phyloP scores from a whole-genome alignment of 2,329 filamentous ascomycete genomes.

The Rutstroemia sp. region DNA sequence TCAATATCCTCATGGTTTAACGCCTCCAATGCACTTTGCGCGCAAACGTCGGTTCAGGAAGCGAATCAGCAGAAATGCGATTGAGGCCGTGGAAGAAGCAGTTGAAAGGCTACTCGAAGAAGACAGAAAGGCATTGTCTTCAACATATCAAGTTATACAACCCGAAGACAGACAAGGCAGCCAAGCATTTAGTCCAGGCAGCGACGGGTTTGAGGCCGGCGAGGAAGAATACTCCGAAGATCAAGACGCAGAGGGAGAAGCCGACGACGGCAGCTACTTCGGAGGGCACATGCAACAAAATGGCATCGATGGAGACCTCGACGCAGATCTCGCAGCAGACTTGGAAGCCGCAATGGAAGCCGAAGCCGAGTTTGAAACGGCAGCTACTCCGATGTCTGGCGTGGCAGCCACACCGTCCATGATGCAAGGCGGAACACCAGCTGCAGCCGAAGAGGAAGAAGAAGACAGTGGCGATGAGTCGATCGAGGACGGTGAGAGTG shows the following conservation, averaged over 20 bases:
- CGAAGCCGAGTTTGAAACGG: slow-evolving; percentile 19
- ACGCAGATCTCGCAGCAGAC: slow-evolving; percentile 27
- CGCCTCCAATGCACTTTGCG: slow-evolving; percentile 52
- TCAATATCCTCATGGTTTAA: slow-evolving; percentile 46
- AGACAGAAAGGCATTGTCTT: slow-evolving; percentile 36
- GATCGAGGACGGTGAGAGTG: slow-evolving; percentile 38
- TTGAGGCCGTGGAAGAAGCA: slow-evolving; percentile 49
- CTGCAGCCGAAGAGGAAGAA: slow-evolving; percentile 18
- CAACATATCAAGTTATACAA: slow-evolving; percentile 36
- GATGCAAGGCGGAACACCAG: slow-evolving; percentile 23
- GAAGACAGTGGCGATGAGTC: slow-evolving; percentile 35
- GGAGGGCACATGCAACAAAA: slow-evolving; percentile 22
- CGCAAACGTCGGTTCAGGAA: slow-evolving; percentile 51
- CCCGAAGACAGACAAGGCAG: slow-evolving; percentile 26
- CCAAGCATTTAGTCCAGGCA: slow-evolving; percentile 18
- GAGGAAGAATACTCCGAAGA: slow-evolving; percentile 31
- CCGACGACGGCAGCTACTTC: slow-evolving; percentile 32
- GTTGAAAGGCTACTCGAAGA: slow-evolving; percentile 44
- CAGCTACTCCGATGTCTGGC: slow-evolving; percentile 28
- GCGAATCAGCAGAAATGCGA: slow-evolving; percentile 46
- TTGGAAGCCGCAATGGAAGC: slow-evolving; percentile 26
- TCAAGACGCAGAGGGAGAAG: slow-evolving; percentile 32
- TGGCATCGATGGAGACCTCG: slow-evolving; percentile 31
- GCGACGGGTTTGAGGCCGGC: slow-evolving; percentile 26
- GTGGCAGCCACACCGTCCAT: slow-evolving; percentile 21